Base-by-base conservation (phyloP, 352 stramenopile species). In the Globisporangium megalacanthum region DNA sequence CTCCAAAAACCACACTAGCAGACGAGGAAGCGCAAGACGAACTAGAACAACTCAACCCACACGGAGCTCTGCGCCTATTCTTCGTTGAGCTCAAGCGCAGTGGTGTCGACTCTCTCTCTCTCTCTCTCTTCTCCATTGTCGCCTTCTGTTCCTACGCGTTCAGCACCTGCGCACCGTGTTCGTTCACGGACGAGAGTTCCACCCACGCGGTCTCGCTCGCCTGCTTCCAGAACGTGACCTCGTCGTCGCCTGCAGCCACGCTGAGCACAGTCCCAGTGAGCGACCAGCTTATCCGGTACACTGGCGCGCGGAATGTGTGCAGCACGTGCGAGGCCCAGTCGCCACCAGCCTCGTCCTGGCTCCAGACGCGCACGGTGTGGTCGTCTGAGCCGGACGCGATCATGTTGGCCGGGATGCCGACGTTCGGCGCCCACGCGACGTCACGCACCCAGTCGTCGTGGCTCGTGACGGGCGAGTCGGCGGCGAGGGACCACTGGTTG, bases 251-350 rank as follows among this genome's bases (percentile, higher is more conserved):
- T 25, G 60, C 57, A 4, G 44, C 58, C 9, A 57, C 63, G 49
- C 60, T 61, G 6, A 67, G 63, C 52, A 65, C 66, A 3, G 25
- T 80, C 3, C 64, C 69, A 0, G 66, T 68, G 25, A 73, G 66
- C 44, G 85, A 94, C 85, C 85, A 94, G 67, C 75, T 88, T 77
- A 94, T 80, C 56, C 83, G 77, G 56, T 92, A 92, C 51, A 92
- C 79, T 1, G 85, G 77, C 44, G 73, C 70, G 22, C 66, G 71
- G 61, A 92, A 94, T 47, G 72, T 84, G 54, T 88, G 70, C 50
- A 94, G 36, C 14, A 89, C 64, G 52, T 85, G 73, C 48, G 68
- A 68, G 6, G 66, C 73, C 85, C 85, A 94, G 25, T 80, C 70
- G 14, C 79, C 79, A 15, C 66, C 65, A 19, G 66, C 61, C 36